Evolutionary conservation across 148 eudicot genomes (phyloP), one percentile per base, ranked within the genome.

Genomic region (Oxyria digyna): DNA sequence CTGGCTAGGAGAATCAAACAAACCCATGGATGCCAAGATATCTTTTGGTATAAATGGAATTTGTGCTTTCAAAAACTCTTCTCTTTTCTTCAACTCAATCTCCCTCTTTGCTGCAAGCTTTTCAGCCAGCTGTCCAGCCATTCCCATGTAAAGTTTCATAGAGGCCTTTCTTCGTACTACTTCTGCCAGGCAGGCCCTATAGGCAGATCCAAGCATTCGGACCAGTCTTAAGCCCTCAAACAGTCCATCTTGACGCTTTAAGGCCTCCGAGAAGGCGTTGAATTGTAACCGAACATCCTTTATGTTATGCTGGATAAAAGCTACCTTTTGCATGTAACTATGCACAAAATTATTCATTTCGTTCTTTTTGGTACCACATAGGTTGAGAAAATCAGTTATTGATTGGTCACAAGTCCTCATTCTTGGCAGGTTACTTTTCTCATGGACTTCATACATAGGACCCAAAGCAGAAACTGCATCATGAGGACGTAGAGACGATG

Each of bases 381-480:
- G 74, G 41, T 81, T 77, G 27, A 95, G 87, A 64, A 91, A 79
- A 75, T 72, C 79, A 50, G 96, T 84, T 68, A 95, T 81, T 71
- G 89, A 71, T 42, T 72, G 75, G 65, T 91, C 89, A 74, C 88
- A 91, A 26, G 77, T 74, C 62, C 85, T 84, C 91, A 95, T 95
- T 79, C 76, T 95, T 13, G 97, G 99, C 59, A 95, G 86, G 70
- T 87, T 81, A 74, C 63, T 87, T 72, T 84, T 88, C 41, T 91
- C 91, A 74, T 95, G 99, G 74, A 85, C 82, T 69, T 88, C 91
- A 69, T 95, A 95, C 85, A 95, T 88, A 3, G 89, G 97, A 55
- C 99, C 99, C 81, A 95, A 74, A 31, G 99, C 99, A 49, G 96
- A 95, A 79, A 91, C 99, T 33, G 97, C 97, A 81, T 95, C 99